Base-by-base conservation (phyloP, 2,329 filamentous ascomycete species). In the Exophiala xenobiotica region DNA sequence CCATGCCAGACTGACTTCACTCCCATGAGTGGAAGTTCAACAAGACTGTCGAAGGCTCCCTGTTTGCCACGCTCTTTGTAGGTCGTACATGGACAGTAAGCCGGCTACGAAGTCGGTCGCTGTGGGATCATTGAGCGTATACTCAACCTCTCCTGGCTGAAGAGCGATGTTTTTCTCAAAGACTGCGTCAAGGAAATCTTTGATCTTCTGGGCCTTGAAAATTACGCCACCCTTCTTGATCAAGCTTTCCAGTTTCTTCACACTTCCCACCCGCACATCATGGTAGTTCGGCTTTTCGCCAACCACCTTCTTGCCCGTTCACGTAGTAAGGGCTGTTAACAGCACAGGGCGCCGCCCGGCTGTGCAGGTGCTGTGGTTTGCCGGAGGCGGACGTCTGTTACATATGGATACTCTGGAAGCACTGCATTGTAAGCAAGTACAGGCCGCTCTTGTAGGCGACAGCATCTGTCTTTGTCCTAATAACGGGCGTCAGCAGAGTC, bases 1-100 rank as follows among this genome's bases (percentile, higher is more conserved):
- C n/a, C n/a, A n/a, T n/a, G n/a, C n/a, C 78, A 79, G 4, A 82
- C 82, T 0, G 81, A 85, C 62, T 86, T 86, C 20, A 78, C 75
- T 0, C 81, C 82, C 43, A 86, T 82, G 4, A 81, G 81, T 0
- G 79, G 80, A 22, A 62, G 37, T 4, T 35, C 18, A 8, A 57
- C 35, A 22, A 62, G 58, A 7, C 29, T 26, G 45, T 61, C 54
- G 31, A 60, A 53, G 6, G 54, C 42, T 5, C 38, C 56, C 46
- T 60, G 53, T 41, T 59, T 59, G 14, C 55, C 55, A n/a, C 42
- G 38, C 49, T 50, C 20, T 35, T 29, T 18, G 42, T 48, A 40
- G 11, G 23, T 58, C 62, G n/a, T 60, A 53, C 31, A 63, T 19
- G 6, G 61, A 63, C 7, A 63, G 51, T 37, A 62, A 22, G 3